Conservation (phyloP, 2,329 filamentous ascomycete genomes). For the Fusarium udum region DNA sequence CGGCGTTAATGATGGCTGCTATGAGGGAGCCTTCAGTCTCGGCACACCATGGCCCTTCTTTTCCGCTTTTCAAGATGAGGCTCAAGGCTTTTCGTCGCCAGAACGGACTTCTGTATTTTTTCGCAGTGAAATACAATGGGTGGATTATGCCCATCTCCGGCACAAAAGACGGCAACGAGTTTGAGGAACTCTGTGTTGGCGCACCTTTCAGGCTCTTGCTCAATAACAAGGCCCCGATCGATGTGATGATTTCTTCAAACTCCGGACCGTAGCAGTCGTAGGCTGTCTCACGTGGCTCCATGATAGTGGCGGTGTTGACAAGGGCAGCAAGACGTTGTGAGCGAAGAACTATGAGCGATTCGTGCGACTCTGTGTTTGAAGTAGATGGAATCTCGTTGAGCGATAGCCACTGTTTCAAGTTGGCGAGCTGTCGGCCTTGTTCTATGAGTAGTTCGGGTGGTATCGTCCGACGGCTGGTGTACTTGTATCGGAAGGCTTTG, state of each 20-base stretch:
- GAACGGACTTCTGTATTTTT: conserved; percentile 23
- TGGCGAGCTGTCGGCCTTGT: conserved; percentile 29
- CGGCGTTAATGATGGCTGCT: conserved; percentile 2
- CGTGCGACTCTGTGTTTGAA: neutral
- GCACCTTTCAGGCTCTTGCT: neutral
- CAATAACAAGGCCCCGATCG: neutral
- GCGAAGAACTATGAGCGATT: conserved; percentile 24
- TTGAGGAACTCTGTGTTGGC: fast-evolving
- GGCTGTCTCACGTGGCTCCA: conserved; percentile 22
- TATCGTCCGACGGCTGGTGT: conserved; percentile 9
- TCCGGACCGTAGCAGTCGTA: conserved; percentile 29
- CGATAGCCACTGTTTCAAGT: conserved; percentile 28
- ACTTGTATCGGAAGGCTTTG: conserved; percentile 21
- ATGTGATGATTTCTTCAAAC: conserved; percentile 30
- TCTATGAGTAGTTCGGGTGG: conserved; percentile 35
- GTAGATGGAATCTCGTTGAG: neutral
- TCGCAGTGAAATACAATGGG: conserved; percentile 17
- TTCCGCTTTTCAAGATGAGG: conserved; percentile 11
- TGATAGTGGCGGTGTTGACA: conserved; percentile 5
- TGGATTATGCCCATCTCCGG: conserved; percentile 36
- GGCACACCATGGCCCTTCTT: conserved; percentile 32
- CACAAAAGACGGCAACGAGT: neutral
- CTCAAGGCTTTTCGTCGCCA: conserved; percentile 28
- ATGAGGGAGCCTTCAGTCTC: conserved; percentile 7
- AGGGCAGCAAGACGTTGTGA: conserved; percentile 26